Conservation (phyloP, 495 filamentous ascomycete species). For the Friedmanniomyces endolithicus region DNA sequence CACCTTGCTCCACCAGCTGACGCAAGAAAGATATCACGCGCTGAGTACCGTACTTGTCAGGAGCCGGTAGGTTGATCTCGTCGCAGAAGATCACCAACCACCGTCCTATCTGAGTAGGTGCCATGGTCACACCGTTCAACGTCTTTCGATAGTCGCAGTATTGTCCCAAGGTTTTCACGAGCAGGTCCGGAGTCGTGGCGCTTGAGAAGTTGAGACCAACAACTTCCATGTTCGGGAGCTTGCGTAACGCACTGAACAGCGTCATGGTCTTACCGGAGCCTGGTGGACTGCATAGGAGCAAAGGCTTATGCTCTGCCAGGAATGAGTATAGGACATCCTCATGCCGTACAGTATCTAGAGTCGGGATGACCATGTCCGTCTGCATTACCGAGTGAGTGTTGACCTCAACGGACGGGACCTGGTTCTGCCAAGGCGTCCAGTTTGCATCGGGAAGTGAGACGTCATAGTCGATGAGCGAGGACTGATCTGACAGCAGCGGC, state of each 20-base stretch:
- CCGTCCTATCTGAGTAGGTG: constrained; percentile 87
- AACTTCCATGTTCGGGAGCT: constrained; percentile 95
- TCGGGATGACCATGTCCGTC: constrained; percentile 95
- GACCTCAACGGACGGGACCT: constrained; percentile 87
- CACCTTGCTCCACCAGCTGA: constrained; percentile 95
- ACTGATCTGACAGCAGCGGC: constrained; percentile 55
- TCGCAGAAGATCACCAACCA: constrained; percentile 99
- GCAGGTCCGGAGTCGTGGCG: constrained; percentile 89
- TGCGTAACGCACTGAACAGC: constrained; percentile 87
- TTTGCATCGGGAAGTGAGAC: constrained; percentile 72
- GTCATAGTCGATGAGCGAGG: constrained; percentile 90
- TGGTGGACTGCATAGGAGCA: constrained; percentile 90
- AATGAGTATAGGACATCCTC: constrained; percentile 98
- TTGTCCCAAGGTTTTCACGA: constrained; percentile 98
- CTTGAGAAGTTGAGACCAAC: constrained; percentile 99
- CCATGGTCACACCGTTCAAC: constrained; percentile 87
- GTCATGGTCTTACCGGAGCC: constrained; percentile 99
- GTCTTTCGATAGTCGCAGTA: constrained; percentile 99
- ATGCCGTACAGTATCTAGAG: constrained; percentile 88
- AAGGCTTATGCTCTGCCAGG: constrained; percentile 95
- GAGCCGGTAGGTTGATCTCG: constrained; percentile 97
- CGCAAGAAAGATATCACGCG: constrained; percentile 92
- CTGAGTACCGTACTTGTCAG: constrained; percentile 95
- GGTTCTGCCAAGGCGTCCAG: constrained; percentile 86
- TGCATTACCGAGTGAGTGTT: constrained; percentile 96